These are phyloP conservation scores for Pythium utonaiense DNA, from an alignment of 352 stramenopile genomes.

Conservation along the genomic window DNA sequence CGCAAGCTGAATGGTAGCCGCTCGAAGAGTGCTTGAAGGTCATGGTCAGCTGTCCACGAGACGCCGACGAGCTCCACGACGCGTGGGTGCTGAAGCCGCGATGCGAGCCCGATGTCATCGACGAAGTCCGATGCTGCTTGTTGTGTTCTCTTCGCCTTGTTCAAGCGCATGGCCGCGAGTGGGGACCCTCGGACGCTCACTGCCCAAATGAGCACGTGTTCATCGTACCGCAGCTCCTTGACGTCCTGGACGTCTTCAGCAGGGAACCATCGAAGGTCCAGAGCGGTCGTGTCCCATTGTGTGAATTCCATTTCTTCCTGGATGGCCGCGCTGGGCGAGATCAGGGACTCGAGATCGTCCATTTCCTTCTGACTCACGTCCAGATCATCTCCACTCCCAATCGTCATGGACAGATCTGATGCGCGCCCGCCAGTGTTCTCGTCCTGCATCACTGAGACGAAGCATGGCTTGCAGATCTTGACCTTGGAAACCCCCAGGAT, in stretches of 20 bases:
- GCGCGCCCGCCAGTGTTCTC: not conserved
- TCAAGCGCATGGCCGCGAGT: slow-evolving; percentile 15
- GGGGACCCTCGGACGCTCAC: slow-evolving; percentile 1
- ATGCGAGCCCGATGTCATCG: slow-evolving; percentile 25
- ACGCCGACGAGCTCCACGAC: slow-evolving; percentile 25
- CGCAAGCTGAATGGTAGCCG: slow-evolving; percentile 25
- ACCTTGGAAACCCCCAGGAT: slow-evolving; percentile 14
- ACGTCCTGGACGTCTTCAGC: slow-evolving; percentile 2
- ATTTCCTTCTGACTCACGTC: slow-evolving; percentile 16
- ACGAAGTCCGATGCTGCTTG: slow-evolving; percentile 21
- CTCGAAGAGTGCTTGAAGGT: slow-evolving; percentile 25
- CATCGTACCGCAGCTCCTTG: slow-evolving; percentile 1
- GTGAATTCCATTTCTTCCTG: slow-evolving; percentile 4
- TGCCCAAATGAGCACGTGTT: slow-evolving; percentile 13
- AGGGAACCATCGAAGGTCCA: slow-evolving; percentile 10
- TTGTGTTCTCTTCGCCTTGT: not conserved
- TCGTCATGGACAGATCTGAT: slow-evolving; percentile 7
- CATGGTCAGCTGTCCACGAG: slow-evolving; percentile 14
- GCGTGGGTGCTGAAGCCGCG: slow-evolving; percentile 20
- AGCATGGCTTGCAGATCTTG: slow-evolving; percentile 19
- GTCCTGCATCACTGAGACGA: not conserved
- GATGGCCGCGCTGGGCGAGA: slow-evolving; percentile 6
- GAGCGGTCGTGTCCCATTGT: slow-evolving; percentile 3
- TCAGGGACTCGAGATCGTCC: slow-evolving; percentile 19
- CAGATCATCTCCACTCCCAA: slow-evolving; percentile 4